Evolutionary conservation across 352 stramenopile genomes (phyloP).

Genomic region (Phytophthora brassicae): DNA sequence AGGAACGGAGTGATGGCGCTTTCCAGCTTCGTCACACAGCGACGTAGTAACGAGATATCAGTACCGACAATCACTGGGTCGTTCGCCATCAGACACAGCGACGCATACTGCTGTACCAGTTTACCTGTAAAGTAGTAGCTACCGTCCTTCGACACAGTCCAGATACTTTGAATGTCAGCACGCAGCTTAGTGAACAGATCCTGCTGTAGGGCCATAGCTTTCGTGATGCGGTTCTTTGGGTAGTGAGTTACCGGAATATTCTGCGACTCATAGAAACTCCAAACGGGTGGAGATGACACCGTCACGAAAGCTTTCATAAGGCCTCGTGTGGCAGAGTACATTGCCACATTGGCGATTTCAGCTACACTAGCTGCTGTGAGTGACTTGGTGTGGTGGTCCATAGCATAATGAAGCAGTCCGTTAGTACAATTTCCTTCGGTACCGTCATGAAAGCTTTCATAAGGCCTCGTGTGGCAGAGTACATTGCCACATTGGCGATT

Average conservation of each 20-base stretch:
- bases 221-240: slow-evolving; percentile 43
- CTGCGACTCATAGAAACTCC: slow-evolving; percentile 47
- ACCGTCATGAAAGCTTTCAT: slow-evolving; percentile 57
- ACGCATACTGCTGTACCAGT: slow-evolving; percentile 72
- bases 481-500: slow-evolving; percentile 39
- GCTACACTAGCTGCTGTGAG: slow-evolving; percentile 44
- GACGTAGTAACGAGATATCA: slow-evolving; percentile 53
- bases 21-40: slow-evolving; percentile 70
- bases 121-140: slow-evolving; percentile 85
- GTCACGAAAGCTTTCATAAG: slow-evolving; percentile 58
- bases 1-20: slow-evolving; percentile 53
- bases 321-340: slow-evolving; percentile 56
- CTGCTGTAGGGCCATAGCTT: slow-evolving; percentile 33
- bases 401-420: slow-evolving; percentile 64
- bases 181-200: slow-evolving; percentile 50
- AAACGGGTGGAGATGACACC: slow-evolving; percentile 38
- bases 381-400: slow-evolving; percentile 59
- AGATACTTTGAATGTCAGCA: slow-evolving; percentile 54
- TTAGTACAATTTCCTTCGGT: slow-evolving; percentile 51
- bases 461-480: slow-evolving; percentile 51
- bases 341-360: slow-evolving; percentile 34
- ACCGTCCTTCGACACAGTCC: slow-evolving; percentile 48
- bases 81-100: slow-evolving; percentile 73
- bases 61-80: slow-evolving; percentile 61
- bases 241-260: slow-evolving; percentile 64